These are phyloP conservation scores for Colletotrichum trifolii DNA, from an alignment of 2,329 filamentous ascomycete genomes.

Conservation along the genomic window DNA sequence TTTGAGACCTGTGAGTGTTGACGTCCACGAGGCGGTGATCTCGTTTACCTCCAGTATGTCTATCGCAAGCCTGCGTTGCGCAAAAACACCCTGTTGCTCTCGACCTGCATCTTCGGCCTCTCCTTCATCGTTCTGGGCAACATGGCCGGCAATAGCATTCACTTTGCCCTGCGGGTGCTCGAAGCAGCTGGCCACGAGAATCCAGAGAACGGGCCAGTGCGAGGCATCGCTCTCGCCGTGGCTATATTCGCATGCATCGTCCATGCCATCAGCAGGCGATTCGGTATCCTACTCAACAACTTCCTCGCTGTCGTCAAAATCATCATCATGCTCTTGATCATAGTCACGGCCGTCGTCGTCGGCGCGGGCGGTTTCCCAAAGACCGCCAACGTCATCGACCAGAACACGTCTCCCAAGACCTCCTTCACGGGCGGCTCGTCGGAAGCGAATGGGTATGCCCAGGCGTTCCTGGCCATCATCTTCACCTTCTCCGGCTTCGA, in stretches of 20 bases:
- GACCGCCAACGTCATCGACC: slow-evolving; percentile 40
- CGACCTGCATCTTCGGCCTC: slow-evolving; percentile 57
- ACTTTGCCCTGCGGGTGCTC: slow-evolving; percentile 55
- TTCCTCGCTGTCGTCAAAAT: slow-evolving; percentile 62
- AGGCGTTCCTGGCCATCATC: slow-evolving; percentile 57
- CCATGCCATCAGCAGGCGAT: slow-evolving; percentile 58
- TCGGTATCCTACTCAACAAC: slow-evolving; percentile 63
- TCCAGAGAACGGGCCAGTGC: slow-evolving; percentile 48
- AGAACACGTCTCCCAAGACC: slow-evolving; percentile 42
- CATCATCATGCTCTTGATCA: slow-evolving; percentile 57
- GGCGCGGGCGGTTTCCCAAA: slow-evolving; percentile 41
- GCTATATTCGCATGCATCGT: slow-evolving; percentile 58
- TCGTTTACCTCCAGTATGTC: slow-evolving; percentile 55
- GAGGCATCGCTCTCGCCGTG: slow-evolving; percentile 59
- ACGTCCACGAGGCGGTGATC: slow-evolving; percentile 10
- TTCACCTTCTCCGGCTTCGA: slow-evolving; percentile 52
- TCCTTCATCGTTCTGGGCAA: slow-evolving; percentile 59
- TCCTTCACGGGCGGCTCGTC: slow-evolving; percentile 41
- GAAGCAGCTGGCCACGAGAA: slow-evolving; percentile 46
- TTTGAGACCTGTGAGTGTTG: neutral
- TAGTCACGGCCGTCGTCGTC: slow-evolving; percentile 47
- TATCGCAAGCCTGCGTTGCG: slow-evolving; percentile 51
- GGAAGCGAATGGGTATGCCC: slow-evolving; percentile 47
- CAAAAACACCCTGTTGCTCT: slow-evolving; percentile 49
- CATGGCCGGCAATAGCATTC: slow-evolving; percentile 59